phyloP scores from a whole-genome alignment of 768 basidiomycete species.

The Jaapia argillacea region DNA sequence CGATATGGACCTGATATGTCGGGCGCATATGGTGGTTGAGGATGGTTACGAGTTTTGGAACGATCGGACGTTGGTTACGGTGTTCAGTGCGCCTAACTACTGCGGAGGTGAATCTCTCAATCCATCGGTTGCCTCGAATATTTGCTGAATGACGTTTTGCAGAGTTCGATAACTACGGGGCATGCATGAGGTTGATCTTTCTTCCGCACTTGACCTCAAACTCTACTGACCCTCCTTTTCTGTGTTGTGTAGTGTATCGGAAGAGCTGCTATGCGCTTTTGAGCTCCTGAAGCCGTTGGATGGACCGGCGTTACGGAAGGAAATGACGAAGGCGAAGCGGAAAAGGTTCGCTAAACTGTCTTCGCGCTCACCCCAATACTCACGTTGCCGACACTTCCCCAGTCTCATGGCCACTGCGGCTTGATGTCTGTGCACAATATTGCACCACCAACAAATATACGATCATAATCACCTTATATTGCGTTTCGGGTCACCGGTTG shows the following conservation, averaged over 20 bases:
- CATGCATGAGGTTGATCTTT: constrained; percentile 74
- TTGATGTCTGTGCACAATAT: no score
- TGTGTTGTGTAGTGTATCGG: constrained; percentile 70
- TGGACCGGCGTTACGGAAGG: constrained; percentile 88
- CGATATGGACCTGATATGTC: constrained; percentile 99
- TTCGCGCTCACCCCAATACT: no score
- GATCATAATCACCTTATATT: no score
- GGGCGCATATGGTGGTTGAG: constrained; percentile 99
- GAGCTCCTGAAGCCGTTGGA: constrained; percentile 95
- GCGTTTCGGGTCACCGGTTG: no score
- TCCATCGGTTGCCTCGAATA: not conserved
- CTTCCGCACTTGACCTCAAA: not conserved
- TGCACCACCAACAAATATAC: no score
- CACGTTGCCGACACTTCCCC: no score
- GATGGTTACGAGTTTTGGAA: constrained; percentile 99
- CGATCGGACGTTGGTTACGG: constrained; percentile 94
- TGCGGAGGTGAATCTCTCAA: constrained; percentile 70
- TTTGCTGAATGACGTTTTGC: constrained; percentile 3
- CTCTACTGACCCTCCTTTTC: not conserved
- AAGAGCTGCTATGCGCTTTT: constrained; percentile 95
- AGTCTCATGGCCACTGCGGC: constrained; percentile 22
- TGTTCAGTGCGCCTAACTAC: constrained; percentile 97
- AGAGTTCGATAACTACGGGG: constrained; percentile 95
- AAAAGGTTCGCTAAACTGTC: constrained; percentile 91
- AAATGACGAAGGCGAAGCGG: constrained; percentile 98